Evolutionary conservation across 139 green algal species (phyloP), one percentile per base, ranked within the genome.

Genomic region (Tetradesmus obliquus): DNA sequence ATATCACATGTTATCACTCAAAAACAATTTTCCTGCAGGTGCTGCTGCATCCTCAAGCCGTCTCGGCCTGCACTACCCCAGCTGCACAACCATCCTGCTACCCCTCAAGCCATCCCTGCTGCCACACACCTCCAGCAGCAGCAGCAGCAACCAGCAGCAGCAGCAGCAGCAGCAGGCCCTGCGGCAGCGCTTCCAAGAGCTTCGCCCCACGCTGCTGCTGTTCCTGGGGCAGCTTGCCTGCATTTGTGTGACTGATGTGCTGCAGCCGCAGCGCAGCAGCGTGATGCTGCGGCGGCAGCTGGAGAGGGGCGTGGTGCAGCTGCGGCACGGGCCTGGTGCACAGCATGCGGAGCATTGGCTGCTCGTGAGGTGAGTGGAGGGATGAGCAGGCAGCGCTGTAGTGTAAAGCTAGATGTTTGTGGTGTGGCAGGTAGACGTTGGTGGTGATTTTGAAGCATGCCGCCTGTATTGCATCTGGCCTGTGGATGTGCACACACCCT

Each of bases 151-250:
- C 24, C 84, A 80, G 17, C 82, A 87, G 20, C 57, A 32, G 55
- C 88, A 72, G 79, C 93, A 82, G 20, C 20, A 74, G 90, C 45
- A 55, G 60, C 51, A 90, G 12, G 4, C 45, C 32, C 74, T 95
- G 88, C 84, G 76, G 15, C 91, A 91, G 71, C 89, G 88, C 13
- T 95, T 95, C 8, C 86, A 90, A 4, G 94, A 95, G 84, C 45
- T 96, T 45, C 88, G 91, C 10, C 94, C 94, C 17, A 88, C 88
- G 32, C 91, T 96, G 82, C 94, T 96, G 76, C 93, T 96, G 19
- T 96, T 96, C 92, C 93, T 96, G 55, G 85, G 93, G 74, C 79
- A 87, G 12, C 87, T 95, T 76, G n/a, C n/a, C 54, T 90, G 87
- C 20, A 87, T 95, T 8, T 74, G 55, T 7, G 88, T 95, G 2